Conservation (phyloP, 305 asterid genomes). For the Nicotiana rustica region DNA sequence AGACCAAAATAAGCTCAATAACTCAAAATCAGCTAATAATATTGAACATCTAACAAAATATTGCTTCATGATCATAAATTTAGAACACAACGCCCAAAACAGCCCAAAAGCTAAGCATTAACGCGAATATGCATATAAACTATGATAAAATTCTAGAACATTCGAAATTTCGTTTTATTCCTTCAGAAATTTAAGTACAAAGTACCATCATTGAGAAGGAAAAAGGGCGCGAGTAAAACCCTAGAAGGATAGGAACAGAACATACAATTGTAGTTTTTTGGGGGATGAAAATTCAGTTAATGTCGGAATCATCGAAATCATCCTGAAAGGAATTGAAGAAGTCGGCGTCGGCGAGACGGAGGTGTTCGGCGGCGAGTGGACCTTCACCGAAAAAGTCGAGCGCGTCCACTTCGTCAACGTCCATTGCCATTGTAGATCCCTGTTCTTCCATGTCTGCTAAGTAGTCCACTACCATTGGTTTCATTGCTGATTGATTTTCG, state of each 20-base stretch:
- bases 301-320: slow-evolving; percentile 77
- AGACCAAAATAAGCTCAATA: background rate
- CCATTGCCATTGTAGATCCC: slow-evolving; percentile 53
- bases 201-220: background rate
- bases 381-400: slow-evolving; percentile 51
- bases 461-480: slow-evolving; percentile 48
- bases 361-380: slow-evolving; percentile 51
- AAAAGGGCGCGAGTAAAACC: background rate
- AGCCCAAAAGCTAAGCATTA: background rate
- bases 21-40: background rate
- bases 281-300: slow-evolving; percentile 46
- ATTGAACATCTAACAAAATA: background rate
- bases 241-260: background rate
- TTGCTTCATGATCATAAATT: background rate
- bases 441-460: slow-evolving; percentile 51
- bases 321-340: slow-evolving; percentile 78
- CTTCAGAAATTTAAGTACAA: background rate
- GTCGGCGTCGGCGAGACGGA: slow-evolving; percentile 71
- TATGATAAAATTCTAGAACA: background rate
- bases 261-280: background rate
- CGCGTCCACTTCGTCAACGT: slow-evolving; percentile 56
- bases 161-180: background rate
- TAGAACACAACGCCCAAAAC: background rate
- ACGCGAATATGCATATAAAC: background rate
- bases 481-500: slow-evolving; percentile 40